phyloP scores from a whole-genome alignment of 2,329 filamentous ascomycete genomes.

The Macrophomina pseudophaseolina region DNA sequence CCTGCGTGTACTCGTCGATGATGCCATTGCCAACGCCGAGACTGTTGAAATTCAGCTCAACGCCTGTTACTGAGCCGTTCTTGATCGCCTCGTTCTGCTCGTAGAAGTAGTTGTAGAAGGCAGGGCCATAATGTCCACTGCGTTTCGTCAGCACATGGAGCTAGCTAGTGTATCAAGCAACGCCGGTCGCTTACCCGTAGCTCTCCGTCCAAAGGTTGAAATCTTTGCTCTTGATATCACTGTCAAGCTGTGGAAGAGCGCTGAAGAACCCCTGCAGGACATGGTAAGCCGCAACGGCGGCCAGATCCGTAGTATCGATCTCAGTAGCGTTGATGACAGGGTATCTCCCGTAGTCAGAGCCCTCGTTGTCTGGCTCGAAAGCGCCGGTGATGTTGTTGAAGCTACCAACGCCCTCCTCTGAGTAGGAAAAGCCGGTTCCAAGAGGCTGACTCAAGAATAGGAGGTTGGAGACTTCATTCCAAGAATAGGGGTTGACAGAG shows the following conservation, averaged over 20 bases:
- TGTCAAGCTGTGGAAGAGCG: slow-evolving; percentile 55
- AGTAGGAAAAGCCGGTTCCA: slow-evolving; percentile 63
- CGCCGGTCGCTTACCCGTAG: slow-evolving; percentile 41
- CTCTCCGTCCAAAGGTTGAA: slow-evolving; percentile 67
- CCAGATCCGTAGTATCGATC: slow-evolving; percentile 62
- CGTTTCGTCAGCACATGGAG: slow-evolving; percentile 35
- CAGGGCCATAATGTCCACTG: slow-evolving; percentile 56
- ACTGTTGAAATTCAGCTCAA: slow-evolving; percentile 59
- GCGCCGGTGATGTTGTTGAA: slow-evolving; percentile 51
- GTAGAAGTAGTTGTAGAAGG: slow-evolving; percentile 64
- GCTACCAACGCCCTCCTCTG: slow-evolving; percentile 27
- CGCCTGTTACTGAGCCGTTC: slow-evolving; percentile 55
- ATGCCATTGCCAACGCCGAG: slow-evolving; percentile 63
- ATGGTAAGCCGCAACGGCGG: slow-evolving; percentile 62
- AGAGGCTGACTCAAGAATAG: slow-evolving; percentile 67
- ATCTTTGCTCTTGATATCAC: slow-evolving; percentile 53
- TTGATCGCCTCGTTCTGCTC: slow-evolving; percentile 61
- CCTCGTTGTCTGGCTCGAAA: slow-evolving; percentile 51
- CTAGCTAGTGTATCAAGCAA: too few relatives aligned
- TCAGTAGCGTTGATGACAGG: slow-evolving; percentile 56
- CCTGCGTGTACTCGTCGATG: slow-evolving; percentile 57
- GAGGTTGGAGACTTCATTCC: slow-evolving; percentile 65
- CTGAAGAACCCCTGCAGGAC: slow-evolving; percentile 61
- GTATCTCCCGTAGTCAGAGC: slow-evolving; percentile 53
- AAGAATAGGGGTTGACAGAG: slow-evolving; percentile 61